A percentile compares a stretch with the other conserved stretches of the same genome.
Evolutionary conservation across 805 yeast genomes (phyloP).

Genomic region (Monosporozyma aquatica): DNA sequence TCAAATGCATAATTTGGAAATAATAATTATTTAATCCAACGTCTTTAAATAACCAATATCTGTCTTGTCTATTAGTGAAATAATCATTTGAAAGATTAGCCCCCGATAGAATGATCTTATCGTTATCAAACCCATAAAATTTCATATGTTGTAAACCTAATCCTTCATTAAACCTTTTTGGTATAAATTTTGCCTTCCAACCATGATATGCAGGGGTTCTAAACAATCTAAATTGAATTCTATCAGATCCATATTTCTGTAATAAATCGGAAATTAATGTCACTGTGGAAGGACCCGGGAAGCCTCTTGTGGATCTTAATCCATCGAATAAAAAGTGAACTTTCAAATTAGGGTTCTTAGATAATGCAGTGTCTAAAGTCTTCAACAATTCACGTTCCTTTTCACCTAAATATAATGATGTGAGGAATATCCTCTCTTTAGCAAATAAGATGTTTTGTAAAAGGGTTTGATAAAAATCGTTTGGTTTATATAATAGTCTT

Average conservation of each 20-base stretch:
- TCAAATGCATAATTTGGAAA: constrained; percentile 55
- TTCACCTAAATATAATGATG: constrained; percentile 82
- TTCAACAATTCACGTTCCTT: constrained; percentile 66
- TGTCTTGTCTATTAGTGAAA: constrained; percentile 89
- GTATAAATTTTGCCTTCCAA: constrained; percentile 52
- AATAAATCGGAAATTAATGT: constrained; percentile 59
- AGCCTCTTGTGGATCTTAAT: constrained; percentile 85
- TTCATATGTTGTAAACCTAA: constrained; percentile 96
- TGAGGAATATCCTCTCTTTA: constrained; percentile 59
- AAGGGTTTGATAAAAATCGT: constrained; percentile 57
- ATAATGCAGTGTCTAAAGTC: constrained; percentile 52
- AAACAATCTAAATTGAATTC: constrained; percentile 76
- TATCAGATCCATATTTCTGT: constrained; percentile 47
- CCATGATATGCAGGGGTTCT: constrained; percentile 83
- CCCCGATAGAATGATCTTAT: constrained; percentile 79
- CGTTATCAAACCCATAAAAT: constrained; percentile 90
- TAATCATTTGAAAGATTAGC: constrained; percentile 89
- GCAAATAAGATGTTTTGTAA: constrained; percentile 57
- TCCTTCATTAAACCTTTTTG: constrained; percentile 83
- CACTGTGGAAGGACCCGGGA: constrained; percentile 70
- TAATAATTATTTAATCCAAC: constrained; percentile 58
- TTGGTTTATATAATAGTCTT: constrained; percentile 55
- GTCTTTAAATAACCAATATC: constrained; percentile 69
- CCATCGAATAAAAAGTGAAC: constrained; percentile 79
- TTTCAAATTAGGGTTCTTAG: constrained; percentile 47